phyloP scores from a whole-genome alignment of 306 rosid genomes.

The Vigna radiata region DNA sequence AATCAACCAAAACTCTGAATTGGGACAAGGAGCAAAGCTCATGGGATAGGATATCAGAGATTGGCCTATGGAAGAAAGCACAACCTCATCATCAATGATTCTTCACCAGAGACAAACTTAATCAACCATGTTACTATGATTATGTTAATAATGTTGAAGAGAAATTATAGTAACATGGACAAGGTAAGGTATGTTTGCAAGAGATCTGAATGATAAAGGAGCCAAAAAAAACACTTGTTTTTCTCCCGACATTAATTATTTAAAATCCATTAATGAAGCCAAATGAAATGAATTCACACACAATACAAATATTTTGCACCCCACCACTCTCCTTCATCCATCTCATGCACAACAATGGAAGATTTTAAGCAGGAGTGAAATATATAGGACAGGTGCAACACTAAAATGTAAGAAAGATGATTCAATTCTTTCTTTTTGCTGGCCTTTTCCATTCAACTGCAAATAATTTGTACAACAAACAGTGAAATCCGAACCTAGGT shows the following conservation, averaged over 20 bases:
- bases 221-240: background rate
- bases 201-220: background rate
- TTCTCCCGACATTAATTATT: background rate
- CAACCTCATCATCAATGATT: too few relatives aligned
- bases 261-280: background rate
- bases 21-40: background rate
- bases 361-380: background rate
- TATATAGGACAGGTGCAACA: too few relatives aligned
- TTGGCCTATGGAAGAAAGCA: background rate
- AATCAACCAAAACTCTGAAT: background rate
- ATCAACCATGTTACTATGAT: background rate
- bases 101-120: too few relatives aligned
- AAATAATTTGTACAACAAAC: slow-evolving; percentile 65
- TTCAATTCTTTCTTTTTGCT: background rate
- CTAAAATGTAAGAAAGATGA: background rate
- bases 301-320: background rate
- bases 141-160: background rate
- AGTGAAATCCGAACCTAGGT: slow-evolving; percentile 47
- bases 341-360: background rate
- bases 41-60: too few relatives aligned
- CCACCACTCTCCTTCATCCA: background rate
- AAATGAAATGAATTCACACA: background rate
- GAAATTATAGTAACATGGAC: background rate
- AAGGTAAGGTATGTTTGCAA: background rate
- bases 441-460: slow-evolving; percentile 39